A percentile compares a stretch with the other conserved stretches of the same genome.
Evolutionary conservation across 768 basidiomycete species (phyloP).

Genomic region (Russula abietina): DNA sequence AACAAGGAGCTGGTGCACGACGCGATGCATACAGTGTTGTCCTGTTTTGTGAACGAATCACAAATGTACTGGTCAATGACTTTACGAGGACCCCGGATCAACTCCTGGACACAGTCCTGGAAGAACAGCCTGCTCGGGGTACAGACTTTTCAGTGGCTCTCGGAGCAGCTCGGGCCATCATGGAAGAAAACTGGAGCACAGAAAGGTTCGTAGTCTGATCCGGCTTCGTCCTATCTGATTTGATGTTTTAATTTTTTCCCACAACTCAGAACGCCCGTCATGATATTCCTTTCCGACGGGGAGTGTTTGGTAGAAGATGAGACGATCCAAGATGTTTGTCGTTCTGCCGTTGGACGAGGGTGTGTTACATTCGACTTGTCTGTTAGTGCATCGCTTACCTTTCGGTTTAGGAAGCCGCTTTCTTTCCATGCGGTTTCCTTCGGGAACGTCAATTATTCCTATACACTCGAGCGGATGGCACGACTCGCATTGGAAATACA

Average conservation of each 20-base stretch:
- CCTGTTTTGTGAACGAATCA: conserved; percentile 35
- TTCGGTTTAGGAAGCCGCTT: conserved; percentile 41
- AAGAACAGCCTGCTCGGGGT: conserved; percentile 30
- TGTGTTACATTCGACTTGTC: conserved; percentile 20
- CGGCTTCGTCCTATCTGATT: background rate
- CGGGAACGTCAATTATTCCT: conserved; percentile 33
- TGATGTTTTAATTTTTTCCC: background rate
- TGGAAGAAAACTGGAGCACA: conserved; percentile 45
- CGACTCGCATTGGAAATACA: conserved; percentile 46
- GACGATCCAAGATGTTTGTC: conserved; percentile 38
- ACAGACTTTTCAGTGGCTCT: conserved; percentile 45
- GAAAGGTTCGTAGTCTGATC: conserved; percentile 35
- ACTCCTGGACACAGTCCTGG: conserved; percentile 38
- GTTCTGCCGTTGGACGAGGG: conserved; percentile 42
- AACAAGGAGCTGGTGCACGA: conserved; percentile 30
- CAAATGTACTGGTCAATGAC: conserved; percentile 39
- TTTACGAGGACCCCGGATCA: conserved; percentile 41
- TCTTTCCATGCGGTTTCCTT: conserved; percentile 59
- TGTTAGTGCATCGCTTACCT: background rate
- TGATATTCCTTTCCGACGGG: conserved; percentile 56
- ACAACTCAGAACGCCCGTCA: conserved; percentile 39
- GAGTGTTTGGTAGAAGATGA: conserved; percentile 38
- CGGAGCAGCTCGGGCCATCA: conserved; percentile 31
- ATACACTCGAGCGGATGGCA: conserved; percentile 43
- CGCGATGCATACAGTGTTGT: conserved; percentile 54